These are phyloP conservation scores for Penicillium italicum DNA, from an alignment of 2,329 filamentous ascomycete genomes.

Conservation along the genomic window DNA sequence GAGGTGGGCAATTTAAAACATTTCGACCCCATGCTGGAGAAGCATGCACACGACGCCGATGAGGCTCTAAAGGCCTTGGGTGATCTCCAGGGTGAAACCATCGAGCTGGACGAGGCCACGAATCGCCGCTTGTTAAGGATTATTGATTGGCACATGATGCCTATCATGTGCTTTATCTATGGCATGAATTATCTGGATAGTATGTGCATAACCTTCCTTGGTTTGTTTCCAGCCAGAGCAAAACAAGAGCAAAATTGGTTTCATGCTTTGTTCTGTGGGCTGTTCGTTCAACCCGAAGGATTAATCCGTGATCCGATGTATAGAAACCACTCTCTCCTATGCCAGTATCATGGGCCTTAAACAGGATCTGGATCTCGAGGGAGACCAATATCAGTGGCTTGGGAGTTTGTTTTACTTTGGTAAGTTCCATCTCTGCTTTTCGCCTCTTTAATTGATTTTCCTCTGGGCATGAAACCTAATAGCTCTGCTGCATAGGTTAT, in stretches of 20 bases:
- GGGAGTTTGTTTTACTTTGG: conserved; percentile 52
- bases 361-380: conserved; percentile 43
- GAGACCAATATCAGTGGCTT: conserved; percentile 52
- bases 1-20: conserved; percentile 23
- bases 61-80: conserved; percentile 58
- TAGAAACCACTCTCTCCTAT: conserved; percentile 51
- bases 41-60: conserved; percentile 57
- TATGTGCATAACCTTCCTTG: conserved; percentile 19
- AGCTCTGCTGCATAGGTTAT: conserved; percentile 34
- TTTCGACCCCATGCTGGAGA: conserved; percentile 40
- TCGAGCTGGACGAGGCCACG: conserved; percentile 54
- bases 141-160: conserved; percentile 62
- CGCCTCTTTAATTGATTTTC: not conserved
- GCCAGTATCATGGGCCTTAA: conserved; percentile 54
- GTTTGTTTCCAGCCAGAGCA: not conserved
- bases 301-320: not conserved
- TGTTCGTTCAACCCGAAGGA: not conserved
- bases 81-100: conserved; percentile 46
- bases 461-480: not conserved
- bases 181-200: conserved; percentile 57
- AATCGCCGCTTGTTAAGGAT: conserved; percentile 57
- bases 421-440: conserved; percentile 11
- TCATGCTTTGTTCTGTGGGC: not conserved
- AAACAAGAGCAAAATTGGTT: not conserved
- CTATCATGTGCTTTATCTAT: conserved; percentile 57